A percentile compares a stretch with the other conserved stretches of the same genome.
phyloP scores from a whole-genome alignment of 208 protist species.

The Trypanosoma theileri region DNA sequence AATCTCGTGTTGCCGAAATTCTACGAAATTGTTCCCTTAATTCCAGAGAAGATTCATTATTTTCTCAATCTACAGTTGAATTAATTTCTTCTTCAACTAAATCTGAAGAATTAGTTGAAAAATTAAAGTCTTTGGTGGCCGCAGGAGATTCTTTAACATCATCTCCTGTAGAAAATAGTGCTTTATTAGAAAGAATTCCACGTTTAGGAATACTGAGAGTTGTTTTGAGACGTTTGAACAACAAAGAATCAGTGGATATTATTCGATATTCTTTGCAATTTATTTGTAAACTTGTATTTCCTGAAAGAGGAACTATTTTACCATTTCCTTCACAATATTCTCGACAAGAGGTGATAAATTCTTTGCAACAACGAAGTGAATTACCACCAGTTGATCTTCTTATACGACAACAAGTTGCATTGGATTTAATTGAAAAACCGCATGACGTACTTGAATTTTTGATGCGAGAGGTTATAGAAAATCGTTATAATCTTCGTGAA shows the following conservation, averaged over 20 bases:
- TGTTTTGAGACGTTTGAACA: slow-evolving; percentile 41
- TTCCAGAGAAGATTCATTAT: slow-evolving; percentile 25
- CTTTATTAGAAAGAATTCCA: slow-evolving; percentile 37
- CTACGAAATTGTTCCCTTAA: slow-evolving; percentile 1
- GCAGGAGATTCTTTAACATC: slow-evolving; percentile 29
- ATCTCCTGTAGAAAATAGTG: slow-evolving; percentile 24
- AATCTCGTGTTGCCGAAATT: neutral
- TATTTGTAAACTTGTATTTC: slow-evolving; percentile 61
- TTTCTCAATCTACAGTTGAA: slow-evolving; percentile 21
- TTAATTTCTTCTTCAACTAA: slow-evolving; percentile 25
- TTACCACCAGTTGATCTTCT: slow-evolving; percentile 56
- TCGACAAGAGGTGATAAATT: slow-evolving; percentile 28
- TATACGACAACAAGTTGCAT: slow-evolving; percentile 74
- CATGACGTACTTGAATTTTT: slow-evolving; percentile 62
- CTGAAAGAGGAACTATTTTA: slow-evolving; percentile 61
- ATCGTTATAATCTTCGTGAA: slow-evolving; percentile 37
- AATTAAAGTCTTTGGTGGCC: slow-evolving; percentile 29
- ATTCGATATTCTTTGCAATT: slow-evolving; percentile 44
- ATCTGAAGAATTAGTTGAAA: slow-evolving; percentile 27
- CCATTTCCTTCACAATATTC: slow-evolving; percentile 78
- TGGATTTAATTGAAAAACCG: slow-evolving; percentile 76
- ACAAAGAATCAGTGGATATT: slow-evolving; percentile 34
- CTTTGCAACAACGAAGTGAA: slow-evolving; percentile 44
- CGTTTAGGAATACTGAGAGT: slow-evolving; percentile 38
- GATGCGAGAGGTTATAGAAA: slow-evolving; percentile 56